Base-by-base conservation (phyloP, 2,329 filamentous ascomycete genomes). In the Exophiala alcalophila region DNA sequence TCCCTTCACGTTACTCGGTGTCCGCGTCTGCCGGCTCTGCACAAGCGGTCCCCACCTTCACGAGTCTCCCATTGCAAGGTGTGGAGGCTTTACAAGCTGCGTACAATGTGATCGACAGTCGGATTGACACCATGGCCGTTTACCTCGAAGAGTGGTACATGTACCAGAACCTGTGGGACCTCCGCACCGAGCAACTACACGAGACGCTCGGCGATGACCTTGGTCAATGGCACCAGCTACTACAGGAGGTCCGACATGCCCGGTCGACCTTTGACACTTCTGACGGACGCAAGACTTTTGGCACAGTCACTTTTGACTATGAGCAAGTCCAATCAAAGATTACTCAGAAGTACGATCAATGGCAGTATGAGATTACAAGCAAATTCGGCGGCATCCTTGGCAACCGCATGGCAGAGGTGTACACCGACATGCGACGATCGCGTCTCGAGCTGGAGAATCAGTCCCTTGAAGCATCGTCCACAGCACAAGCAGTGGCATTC, bases 101-200 rank as follows among this genome's bases (percentile, higher is more conserved):
- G 1, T 96, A 97, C 61, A 76, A 76, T 23, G 82, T 84, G 0
- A 78, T 98, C 7, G 90, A 97, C 65, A 80, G 79, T 53, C 94
- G 92, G 65, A 70, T 98, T 4, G 73, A 76, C 11, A 81, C 85
- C 29, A 87, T 97, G 21, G 80, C 85, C 25, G 74, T 75, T 3
- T 98, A 98, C 56, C 88, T 98, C 7, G 89, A 96, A 62, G 94
- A 97, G 65, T 98, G 92, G 92, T 74, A 98, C 31, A 92, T 96
- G 58, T 98, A 97, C 67, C 92, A 98, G 65, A 97, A 91, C 5
- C 76, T 98, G 1, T 98, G 92, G 92, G 92, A 98, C 70, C 75
- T 98, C 44, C 91, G 95, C 62, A 88, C 91, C 2, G 91, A 96
- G 52, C 87, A 96, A 56, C 89, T 98, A 1, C 95, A 96, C 59